Percentiles rank a stretch among this genome's conserved stretches.
phyloP scores from a whole-genome alignment of 2,329 filamentous ascomycete species.

The Niveomyces coronatus region DNA sequence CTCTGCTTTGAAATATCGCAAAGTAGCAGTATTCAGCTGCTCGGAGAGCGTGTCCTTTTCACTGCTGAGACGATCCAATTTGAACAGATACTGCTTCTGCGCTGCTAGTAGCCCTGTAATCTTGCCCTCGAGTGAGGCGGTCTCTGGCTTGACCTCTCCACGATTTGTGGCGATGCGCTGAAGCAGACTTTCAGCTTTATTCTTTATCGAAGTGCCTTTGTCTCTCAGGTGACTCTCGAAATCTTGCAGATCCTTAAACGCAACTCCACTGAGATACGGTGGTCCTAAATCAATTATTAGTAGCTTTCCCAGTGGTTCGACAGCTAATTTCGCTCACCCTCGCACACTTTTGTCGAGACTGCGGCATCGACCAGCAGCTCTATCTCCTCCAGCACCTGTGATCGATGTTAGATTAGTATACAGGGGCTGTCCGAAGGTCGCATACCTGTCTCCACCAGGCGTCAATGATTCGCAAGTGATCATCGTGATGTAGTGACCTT shows the following conservation, averaged over 20 bases:
- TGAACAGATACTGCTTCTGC: slow-evolving; percentile 71
- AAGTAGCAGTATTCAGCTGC: slow-evolving; percentile 76
- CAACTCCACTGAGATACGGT: slow-evolving; percentile 46
- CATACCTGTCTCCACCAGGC: slow-evolving; percentile 88
- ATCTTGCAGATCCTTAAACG: slow-evolving; percentile 53
- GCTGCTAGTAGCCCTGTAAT: slow-evolving; percentile 65
- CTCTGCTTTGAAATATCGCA: slow-evolving; percentile 90
- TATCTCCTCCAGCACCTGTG: slow-evolving; percentile 53
- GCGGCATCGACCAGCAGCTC: slow-evolving; percentile 45
- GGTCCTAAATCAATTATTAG: slow-evolving; percentile 28
- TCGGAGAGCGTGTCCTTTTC: slow-evolving; percentile 82
- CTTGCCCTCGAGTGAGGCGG: slow-evolving; percentile 62
- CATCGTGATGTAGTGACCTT: slow-evolving; percentile 72
- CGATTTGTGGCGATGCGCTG: slow-evolving; percentile 40
- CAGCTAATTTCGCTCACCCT: slow-evolving; percentile 24
- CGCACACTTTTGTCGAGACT: slow-evolving; percentile 31
- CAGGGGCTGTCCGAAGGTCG: slow-evolving; percentile 10
- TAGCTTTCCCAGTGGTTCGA: background rate
- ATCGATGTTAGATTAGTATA: background rate
- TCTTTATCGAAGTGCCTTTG: slow-evolving; percentile 66
- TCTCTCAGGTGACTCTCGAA: slow-evolving; percentile 75
- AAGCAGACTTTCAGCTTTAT: slow-evolving; percentile 62
- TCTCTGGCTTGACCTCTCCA: slow-evolving; percentile 52
- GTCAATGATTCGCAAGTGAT: slow-evolving; percentile 84
- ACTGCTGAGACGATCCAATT: slow-evolving; percentile 61